Conservation (phyloP, 768 basidiomycete genomes). For the Amanita pallidorosea region DNA sequence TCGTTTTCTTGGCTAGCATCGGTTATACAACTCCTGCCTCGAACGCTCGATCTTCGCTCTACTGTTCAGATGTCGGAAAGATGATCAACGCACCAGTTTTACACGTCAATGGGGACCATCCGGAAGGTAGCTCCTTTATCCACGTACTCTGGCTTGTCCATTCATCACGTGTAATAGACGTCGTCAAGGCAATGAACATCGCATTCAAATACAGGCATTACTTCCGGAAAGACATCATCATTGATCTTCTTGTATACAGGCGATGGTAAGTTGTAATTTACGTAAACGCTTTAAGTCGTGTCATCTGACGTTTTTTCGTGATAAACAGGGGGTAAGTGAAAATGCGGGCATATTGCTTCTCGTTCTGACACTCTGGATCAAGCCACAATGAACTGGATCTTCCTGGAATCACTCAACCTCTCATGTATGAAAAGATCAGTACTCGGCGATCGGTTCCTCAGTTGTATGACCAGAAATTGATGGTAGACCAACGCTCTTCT, state of each 20-base stretch:
- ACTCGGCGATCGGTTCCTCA: slow-evolving; percentile 68
- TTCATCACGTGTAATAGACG: slow-evolving; percentile 35
- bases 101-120: slow-evolving; percentile 87
- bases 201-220: slow-evolving; percentile 81
- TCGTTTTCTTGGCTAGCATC: slow-evolving; percentile 38
- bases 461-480: slow-evolving; percentile 71
- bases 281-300: neutral
- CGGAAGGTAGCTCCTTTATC: slow-evolving; percentile 46
- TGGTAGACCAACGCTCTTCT: slow-evolving; percentile 28
- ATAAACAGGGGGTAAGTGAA: slow-evolving; percentile 26
- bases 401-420: slow-evolving; percentile 77
- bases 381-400: slow-evolving; percentile 89
- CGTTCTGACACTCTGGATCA: neutral
- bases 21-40: slow-evolving; percentile 90
- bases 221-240: slow-evolving; percentile 86
- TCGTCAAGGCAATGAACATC: slow-evolving; percentile 75
- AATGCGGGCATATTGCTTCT: neutral
- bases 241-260: slow-evolving; percentile 84
- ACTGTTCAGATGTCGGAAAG: slow-evolving; percentile 83
- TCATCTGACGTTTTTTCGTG: neutral
- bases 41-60: slow-evolving; percentile 72
- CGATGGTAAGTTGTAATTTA: slow-evolving; percentile 41
- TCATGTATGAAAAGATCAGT: slow-evolving; percentile 86
- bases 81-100: slow-evolving; percentile 85
- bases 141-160: neutral